Percentiles rank a stretch among this genome's conserved stretches.
Evolutionary conservation across 345 rosid genomes (phyloP).

Genomic region (Lepidium sativum): DNA sequence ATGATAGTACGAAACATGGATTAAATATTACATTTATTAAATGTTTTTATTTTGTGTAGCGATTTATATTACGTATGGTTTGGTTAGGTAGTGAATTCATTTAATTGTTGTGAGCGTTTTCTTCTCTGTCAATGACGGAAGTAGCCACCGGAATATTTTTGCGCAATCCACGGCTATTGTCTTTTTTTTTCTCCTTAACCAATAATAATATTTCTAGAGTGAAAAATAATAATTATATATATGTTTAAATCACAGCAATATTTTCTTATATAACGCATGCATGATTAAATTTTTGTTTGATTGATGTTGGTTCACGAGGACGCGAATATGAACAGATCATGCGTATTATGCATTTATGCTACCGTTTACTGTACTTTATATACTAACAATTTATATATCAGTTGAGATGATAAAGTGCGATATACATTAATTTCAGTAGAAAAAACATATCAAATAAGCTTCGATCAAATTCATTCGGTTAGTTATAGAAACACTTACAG

Average conservation of each 20-base stretch:
- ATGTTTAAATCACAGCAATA: background rate
- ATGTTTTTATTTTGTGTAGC: background rate
- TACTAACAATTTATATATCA: background rate
- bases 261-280: background rate
- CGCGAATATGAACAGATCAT: background rate
- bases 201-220: background rate
- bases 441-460: too few species aligned
- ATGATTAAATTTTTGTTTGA: background rate
- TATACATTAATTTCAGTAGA: too few species aligned
- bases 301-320: background rate
- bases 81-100: conserved; percentile 3
- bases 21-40: background rate
- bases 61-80: conserved; percentile 10
- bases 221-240: background rate
- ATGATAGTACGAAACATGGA: too few species aligned
- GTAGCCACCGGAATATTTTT: background rate
- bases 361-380: background rate
- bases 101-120: conserved; percentile 18
- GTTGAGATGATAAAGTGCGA: background rate
- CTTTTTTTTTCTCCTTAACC: background rate
- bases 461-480: too few species aligned
- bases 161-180: background rate
- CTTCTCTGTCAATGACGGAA: conserved; percentile 14
- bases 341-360: background rate
- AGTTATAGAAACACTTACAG: too few species aligned